A percentile compares a stretch with the other conserved stretches of the same genome.
phyloP scores from a whole-genome alignment of 2,329 filamentous ascomycete genomes.

The Pseudogymnoascus sp. region DNA sequence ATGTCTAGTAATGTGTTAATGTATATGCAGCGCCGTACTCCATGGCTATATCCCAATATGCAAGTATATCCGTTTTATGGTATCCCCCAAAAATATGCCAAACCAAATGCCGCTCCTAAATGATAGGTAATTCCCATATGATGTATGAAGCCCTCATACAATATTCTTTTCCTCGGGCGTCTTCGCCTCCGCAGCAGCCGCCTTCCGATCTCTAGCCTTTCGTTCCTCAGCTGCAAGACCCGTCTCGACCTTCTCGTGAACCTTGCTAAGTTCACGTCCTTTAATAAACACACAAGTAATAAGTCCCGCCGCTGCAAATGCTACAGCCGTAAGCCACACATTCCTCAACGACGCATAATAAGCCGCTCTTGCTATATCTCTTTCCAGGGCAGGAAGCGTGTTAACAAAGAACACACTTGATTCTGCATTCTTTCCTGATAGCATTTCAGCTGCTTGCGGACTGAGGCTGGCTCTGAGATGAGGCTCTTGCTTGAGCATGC shows the following conservation, averaged over 20 bases:
- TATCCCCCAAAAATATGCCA: neutral
- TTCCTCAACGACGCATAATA: slow-evolving; percentile 19
- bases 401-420: slow-evolving; percentile 21
- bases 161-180: slow-evolving; percentile 10
- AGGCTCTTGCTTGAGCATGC: slow-evolving; percentile 25
- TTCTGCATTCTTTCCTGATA: slow-evolving; percentile 23
- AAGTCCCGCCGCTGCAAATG: slow-evolving; percentile 27
- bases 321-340: slow-evolving; percentile 27
- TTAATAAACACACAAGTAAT: slow-evolving; percentile 36
- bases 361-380: slow-evolving; percentile 19
- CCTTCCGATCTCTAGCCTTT: slow-evolving; percentile 15
- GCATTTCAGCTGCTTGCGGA: slow-evolving; percentile 15
- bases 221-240: slow-evolving; percentile 26
- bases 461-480: slow-evolving; percentile 19
- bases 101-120: neutral
- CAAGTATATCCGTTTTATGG: neutral
- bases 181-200: slow-evolving; percentile 6
- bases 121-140: neutral
- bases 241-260: slow-evolving; percentile 44
- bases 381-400: slow-evolving; percentile 16
- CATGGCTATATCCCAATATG: neutral
- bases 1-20: neutral
- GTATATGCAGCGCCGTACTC: neutral
- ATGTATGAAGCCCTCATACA: neutral
- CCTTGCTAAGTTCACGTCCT: slow-evolving; percentile 36